phyloP scores from a whole-genome alignment of 164 flowering plant genomes.

The Santalum album region DNA sequence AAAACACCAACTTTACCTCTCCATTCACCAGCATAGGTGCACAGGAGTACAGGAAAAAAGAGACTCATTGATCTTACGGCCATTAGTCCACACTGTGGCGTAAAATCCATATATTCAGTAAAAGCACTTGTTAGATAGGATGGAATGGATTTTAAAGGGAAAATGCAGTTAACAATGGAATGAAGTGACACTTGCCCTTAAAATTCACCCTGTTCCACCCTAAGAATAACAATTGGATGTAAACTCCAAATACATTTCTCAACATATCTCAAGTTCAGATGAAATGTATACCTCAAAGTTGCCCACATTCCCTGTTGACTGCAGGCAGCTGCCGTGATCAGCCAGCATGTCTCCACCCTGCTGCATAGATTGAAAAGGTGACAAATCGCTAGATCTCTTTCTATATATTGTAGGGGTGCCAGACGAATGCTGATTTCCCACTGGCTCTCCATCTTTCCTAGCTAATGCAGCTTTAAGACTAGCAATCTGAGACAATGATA shows the following conservation, averaged over 20 bases:
- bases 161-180: too few relatives aligned
- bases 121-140: too few relatives aligned
- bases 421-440: slow-evolving; percentile 12
- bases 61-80: too few relatives aligned
- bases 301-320: slow-evolving; percentile 48
- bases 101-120: too few relatives aligned
- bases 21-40: too few relatives aligned
- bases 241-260: too few relatives aligned
- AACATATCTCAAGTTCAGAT: background rate
- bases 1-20: background rate
- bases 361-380: slow-evolving; percentile 24
- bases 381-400: slow-evolving; percentile 20
- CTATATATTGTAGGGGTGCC: slow-evolving; percentile 24
- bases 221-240: too few relatives aligned
- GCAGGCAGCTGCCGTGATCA: slow-evolving; percentile 24
- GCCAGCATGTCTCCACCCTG: slow-evolving; percentile 13
- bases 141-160: too few relatives aligned
- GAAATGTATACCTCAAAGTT: slow-evolving; percentile 40
- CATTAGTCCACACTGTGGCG: too few relatives aligned
- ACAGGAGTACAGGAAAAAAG: too few relatives aligned
- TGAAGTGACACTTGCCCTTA: too few relatives aligned
- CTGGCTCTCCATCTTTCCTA: slow-evolving; percentile 35
- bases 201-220: too few relatives aligned
- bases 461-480: slow-evolving; percentile 57
- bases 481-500: slow-evolving; percentile 32